A percentile compares a stretch with the other conserved stretches of the same genome.
phyloP scores from a whole-genome alignment of 2,329 filamentous ascomycete species.

The Xylaria arbuscula region DNA sequence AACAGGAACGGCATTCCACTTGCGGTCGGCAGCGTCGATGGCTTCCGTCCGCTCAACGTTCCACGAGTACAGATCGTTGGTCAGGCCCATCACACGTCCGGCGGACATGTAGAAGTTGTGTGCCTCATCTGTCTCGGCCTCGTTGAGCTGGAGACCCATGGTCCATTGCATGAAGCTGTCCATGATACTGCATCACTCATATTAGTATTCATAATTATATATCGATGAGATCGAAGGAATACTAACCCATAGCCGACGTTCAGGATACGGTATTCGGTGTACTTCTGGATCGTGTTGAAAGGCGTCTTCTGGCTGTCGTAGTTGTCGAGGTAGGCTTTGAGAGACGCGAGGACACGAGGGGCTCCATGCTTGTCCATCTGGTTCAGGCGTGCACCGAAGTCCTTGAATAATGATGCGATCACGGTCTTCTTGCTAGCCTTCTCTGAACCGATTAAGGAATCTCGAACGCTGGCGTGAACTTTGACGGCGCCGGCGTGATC shows the following conservation, averaged over 20 bases:
- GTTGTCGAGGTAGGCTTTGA: conserved; percentile 41
- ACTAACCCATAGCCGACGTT: conserved; percentile 41
- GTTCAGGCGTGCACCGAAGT: conserved; percentile 36
- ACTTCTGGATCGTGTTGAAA: conserved; percentile 40
- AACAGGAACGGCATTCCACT: conserved; percentile 42
- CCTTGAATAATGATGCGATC: conserved; percentile 37
- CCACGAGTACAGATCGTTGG: conserved; percentile 43
- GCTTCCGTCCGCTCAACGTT: conserved; percentile 40
- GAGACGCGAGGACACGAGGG: conserved; percentile 33
- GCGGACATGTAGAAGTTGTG: conserved; percentile 40
- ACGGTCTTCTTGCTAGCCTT: conserved; percentile 34
- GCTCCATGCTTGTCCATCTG: conserved; percentile 40
- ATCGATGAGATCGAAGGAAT: not conserved
- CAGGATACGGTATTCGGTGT: conserved; percentile 41
- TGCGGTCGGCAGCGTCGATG: conserved; percentile 35
- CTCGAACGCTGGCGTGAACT: conserved; percentile 37
- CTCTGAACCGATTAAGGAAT: conserved; percentile 29
- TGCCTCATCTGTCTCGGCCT: conserved; percentile 38
- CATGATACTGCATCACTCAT: conserved; percentile 35
- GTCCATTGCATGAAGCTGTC: conserved; percentile 44
- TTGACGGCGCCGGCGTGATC: conserved; percentile 36
- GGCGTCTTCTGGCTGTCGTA: conserved; percentile 41
- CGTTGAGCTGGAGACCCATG: conserved; percentile 38
- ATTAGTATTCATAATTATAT: conserved; percentile 11
- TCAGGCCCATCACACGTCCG: conserved; percentile 40